phyloP scores from a whole-genome alignment of 495 filamentous ascomycete genomes.

The Peziza echinospora region DNA sequence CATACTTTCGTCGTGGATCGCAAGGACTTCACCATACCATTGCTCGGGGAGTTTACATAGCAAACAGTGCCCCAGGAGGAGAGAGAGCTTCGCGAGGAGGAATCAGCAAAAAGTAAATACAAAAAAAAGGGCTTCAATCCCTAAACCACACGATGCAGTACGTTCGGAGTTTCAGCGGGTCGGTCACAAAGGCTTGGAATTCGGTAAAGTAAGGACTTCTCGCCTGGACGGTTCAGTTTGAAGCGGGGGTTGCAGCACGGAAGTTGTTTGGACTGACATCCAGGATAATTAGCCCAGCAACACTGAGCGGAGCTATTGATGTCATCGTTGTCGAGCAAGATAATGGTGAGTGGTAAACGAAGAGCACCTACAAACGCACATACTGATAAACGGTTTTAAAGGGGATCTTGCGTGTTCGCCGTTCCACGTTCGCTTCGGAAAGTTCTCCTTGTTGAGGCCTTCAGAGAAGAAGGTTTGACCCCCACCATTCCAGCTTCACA shows the following conservation, averaged over 20 bases:
- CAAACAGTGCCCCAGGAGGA: too few species aligned
- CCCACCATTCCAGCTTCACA: neutral
- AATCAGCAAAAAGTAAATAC: too few species aligned
- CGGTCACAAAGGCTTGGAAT: slow-evolving; percentile 97
- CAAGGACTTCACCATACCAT: too few species aligned
- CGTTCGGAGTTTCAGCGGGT: slow-evolving; percentile 86
- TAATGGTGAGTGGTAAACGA: slow-evolving; percentile 43
- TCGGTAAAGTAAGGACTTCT: slow-evolving; percentile 49
- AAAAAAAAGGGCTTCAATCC: too few species aligned
- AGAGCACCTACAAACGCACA: neutral
- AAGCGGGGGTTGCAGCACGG: neutral
- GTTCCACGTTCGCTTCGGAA: slow-evolving; percentile 97
- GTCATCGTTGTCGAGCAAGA: slow-evolving; percentile 97
- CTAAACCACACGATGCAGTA: slow-evolving; percentile 52
- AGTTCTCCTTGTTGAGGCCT: slow-evolving; percentile 85
- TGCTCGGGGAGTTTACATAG: too few species aligned
- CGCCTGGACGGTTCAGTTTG: neutral
- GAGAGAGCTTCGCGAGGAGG: too few species aligned
- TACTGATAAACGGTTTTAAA: neutral
- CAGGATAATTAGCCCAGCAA: slow-evolving; percentile 39
- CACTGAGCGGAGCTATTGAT: slow-evolving; percentile 90
- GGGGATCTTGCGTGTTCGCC: slow-evolving; percentile 56
- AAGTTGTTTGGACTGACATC: slow-evolving; percentile 5
- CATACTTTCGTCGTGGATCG: too few species aligned
- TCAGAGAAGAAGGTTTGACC: slow-evolving; percentile 76